Percentiles rank a stretch among this genome's conserved stretches.
Evolutionary conservation across 352 stramenopile species (phyloP).

Genomic region (Hyaloperonospora brassicae): DNA sequence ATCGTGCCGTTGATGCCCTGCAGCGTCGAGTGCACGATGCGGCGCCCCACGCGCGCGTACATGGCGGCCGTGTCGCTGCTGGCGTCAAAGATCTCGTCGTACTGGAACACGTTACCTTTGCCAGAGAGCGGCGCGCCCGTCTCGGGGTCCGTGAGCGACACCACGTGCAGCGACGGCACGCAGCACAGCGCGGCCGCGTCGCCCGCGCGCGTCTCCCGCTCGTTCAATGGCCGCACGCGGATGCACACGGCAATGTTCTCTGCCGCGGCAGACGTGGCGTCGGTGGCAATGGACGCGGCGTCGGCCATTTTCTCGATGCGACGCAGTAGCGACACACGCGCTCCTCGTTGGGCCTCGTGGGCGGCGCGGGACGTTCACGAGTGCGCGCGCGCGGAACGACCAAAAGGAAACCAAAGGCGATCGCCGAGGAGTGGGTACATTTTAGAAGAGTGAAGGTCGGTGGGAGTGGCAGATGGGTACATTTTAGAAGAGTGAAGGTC

Average conservation of each 20-base stretch:
- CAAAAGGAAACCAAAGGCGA: too few species aligned
- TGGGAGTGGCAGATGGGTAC: too few species aligned
- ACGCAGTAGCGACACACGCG: too few species aligned
- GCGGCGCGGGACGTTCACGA: too few species aligned
- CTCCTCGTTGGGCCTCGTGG: too few species aligned
- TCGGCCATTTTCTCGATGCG: too few species aligned
- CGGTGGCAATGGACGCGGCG: too few species aligned
- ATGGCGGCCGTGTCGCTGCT: conserved; percentile 40
- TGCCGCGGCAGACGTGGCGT: too few species aligned
- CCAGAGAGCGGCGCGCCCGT: conserved; percentile 43
- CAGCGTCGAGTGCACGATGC: conserved; percentile 69
- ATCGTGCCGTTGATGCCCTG: conserved; percentile 82
- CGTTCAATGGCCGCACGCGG: conserved; percentile 69
- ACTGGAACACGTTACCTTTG: conserved; percentile 71
- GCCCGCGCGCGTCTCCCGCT: conserved; percentile 42
- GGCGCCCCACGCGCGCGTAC: conserved; percentile 50
- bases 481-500: too few species aligned
- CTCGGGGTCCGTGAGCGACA: conserved; percentile 46
- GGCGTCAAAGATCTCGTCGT: conserved; percentile 73
- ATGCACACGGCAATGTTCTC: conserved; percentile 69
- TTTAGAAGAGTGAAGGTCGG: too few species aligned
- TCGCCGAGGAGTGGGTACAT: too few species aligned
- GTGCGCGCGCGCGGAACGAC: too few species aligned
- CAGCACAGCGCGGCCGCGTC: conserved; percentile 42
- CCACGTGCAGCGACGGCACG: conserved; percentile 35